Base-by-base conservation (phyloP, 352 stramenopile species). In the Aphanomyces cochlioides region DNA sequence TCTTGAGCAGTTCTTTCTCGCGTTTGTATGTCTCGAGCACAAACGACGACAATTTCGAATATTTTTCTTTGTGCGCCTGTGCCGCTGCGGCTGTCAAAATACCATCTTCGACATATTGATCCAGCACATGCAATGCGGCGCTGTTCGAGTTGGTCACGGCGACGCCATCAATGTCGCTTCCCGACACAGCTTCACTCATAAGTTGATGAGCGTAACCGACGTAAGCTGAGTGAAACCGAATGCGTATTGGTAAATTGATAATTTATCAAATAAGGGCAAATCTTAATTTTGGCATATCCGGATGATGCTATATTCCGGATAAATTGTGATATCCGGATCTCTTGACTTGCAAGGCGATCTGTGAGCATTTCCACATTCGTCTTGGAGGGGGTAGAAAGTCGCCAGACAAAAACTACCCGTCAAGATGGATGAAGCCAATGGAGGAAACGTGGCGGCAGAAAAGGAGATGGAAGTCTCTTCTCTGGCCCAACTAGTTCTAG, bases 91-190 rank as follows among this genome's bases (percentile, higher is more conserved):
- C 78, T 39, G 84, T 92, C 66, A 94, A 59, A 81, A 92, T 91
- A 67, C 91, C 87, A 34, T 83, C 85, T 61, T 94, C 83, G 21
- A 91, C 90, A 74, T 92, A 94, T 72, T 92, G 85, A 69, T 94
- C 85, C 12, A 94, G 73, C 17, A 94, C 70, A 19, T 80, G 87
- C 72, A 91, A 89, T 47, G 87, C 85, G 47, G 85, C 59, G 59
- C 59, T 67, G 43, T 67, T 67, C 15, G 59, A 67, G 59, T 67
- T 67, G 8, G 41, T 48, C 43, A 67, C 59, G 38, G 59, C 59
- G 4, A 40, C 21, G 4, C 59, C 59, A 54, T 67, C 59, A 13
- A 56, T 34, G 43, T 67, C 59, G 28, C 39, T 36, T 5, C 39
- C 43, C 12, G 59, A 17, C 17, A 50, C 38, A 21, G 54, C 54